Evolutionary conservation across 2,329 filamentous ascomycete species (phyloP).

Genomic region (Cercospora sp.): DNA sequence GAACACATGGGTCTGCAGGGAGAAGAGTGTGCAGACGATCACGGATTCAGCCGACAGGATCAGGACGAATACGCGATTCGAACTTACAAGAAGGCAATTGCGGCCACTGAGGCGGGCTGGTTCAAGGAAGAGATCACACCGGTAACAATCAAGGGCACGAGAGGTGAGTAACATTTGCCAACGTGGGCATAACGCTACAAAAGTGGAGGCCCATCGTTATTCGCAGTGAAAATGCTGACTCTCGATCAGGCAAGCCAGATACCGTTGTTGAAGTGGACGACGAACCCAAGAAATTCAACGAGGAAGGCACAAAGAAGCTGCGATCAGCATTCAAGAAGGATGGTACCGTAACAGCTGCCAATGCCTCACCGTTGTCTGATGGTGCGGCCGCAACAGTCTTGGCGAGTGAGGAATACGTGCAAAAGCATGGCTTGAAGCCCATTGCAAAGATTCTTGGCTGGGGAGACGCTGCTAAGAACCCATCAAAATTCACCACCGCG

Average conservation of each 20-base stretch:
- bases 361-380: constrained; percentile 94
- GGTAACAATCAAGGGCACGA: constrained; percentile 80
- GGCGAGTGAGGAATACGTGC: constrained; percentile 89
- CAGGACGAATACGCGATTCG: constrained; percentile 96
- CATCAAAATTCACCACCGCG: constrained; percentile 93
- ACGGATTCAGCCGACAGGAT: constrained; percentile 76
- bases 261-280: constrained; percentile 82
- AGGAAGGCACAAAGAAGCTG: constrained; percentile 52
- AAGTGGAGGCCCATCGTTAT: neutral
- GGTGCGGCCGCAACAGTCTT: constrained; percentile 90
- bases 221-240: neutral
- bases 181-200: neutral
- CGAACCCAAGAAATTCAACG: constrained; percentile 83
- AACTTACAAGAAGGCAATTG: constrained; percentile 90
- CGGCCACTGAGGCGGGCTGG: constrained; percentile 74
- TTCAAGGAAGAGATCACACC: constrained; percentile 88
- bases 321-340: constrained; percentile 78
- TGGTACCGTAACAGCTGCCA: constrained; percentile 84
- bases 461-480: constrained; percentile 89
- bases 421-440: constrained; percentile 86
- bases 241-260: constrained; percentile 64
- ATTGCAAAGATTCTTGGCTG: constrained; percentile 96
- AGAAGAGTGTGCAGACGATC: constrained; percentile 86
- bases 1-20: constrained; percentile 94
- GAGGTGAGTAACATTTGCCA: constrained; percentile 53